Percentiles rank a stretch among this genome's conserved stretches.
Evolutionary conservation across 2,329 filamentous ascomycete genomes (phyloP).

Genomic region (Venturia asperata): DNA sequence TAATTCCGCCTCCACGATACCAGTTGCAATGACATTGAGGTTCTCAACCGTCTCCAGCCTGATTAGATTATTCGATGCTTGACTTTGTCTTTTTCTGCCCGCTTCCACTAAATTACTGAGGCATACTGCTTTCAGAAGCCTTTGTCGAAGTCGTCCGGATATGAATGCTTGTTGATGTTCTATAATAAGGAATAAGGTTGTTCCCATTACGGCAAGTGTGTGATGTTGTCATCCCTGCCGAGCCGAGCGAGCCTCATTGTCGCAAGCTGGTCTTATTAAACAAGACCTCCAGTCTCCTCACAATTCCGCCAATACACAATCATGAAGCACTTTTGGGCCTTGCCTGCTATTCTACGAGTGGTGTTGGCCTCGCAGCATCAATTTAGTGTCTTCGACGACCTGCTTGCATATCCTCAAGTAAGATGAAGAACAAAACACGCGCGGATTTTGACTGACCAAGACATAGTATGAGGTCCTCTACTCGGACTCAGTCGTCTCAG

Average conservation of each 20-base stretch:
- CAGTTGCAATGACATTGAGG: not conserved
- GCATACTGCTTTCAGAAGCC: too few relatives aligned
- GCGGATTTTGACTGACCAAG: slow-evolving; percentile 11
- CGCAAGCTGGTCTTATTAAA: slow-evolving; percentile 10
- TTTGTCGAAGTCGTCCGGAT: too few relatives aligned
- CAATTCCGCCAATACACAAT: not conserved
- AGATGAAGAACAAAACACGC: slow-evolving; percentile 22
- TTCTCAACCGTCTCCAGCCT: not conserved
- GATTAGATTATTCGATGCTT: too few relatives aligned
- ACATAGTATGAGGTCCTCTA: slow-evolving; percentile 72
- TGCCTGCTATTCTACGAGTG: slow-evolving; percentile 41
- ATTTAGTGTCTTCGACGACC: slow-evolving; percentile 84
- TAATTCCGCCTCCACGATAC: not conserved
- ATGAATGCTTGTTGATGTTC: not conserved
- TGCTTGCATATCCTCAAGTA: slow-evolving; percentile 82
- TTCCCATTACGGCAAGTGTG: not conserved
- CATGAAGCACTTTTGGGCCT: slow-evolving; percentile 44
- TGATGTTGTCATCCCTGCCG: slow-evolving; percentile 1
- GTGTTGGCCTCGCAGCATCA: slow-evolving; percentile 48
- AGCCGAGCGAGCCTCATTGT: not conserved
- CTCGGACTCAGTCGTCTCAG: slow-evolving; percentile 62
- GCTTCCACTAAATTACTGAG: too few relatives aligned
- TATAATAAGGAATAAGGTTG: not conserved
- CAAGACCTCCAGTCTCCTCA: not conserved
- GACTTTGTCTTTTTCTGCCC: too few relatives aligned